These are phyloP conservation scores for Tulasnella calospora DNA, from an alignment of 768 basidiomycete species.

Conservation along the genomic window DNA sequence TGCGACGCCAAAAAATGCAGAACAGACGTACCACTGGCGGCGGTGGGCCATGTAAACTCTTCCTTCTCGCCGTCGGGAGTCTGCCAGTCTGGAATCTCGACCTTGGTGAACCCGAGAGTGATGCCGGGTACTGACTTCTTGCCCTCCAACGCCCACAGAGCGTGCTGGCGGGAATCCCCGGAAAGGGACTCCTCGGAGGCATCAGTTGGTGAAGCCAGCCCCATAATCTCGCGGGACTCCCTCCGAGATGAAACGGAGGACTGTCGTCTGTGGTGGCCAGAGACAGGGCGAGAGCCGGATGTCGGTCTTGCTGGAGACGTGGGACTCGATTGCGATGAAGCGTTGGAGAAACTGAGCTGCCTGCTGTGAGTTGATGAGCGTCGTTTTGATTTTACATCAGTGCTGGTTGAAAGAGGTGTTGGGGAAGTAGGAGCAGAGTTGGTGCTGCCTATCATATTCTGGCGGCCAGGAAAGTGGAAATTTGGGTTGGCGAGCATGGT, in stretches of 20 bases:
- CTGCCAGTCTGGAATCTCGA: slow-evolving; percentile 75
- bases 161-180: slow-evolving; percentile 73
- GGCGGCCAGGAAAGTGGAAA: slow-evolving; percentile 18
- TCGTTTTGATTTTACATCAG: background rate
- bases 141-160: slow-evolving; percentile 83
- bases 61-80: slow-evolving; percentile 54
- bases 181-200: slow-evolving; percentile 46
- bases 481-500: slow-evolving; percentile 23
- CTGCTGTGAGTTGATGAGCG: slow-evolving; percentile 17
- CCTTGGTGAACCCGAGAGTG: slow-evolving; percentile 51
- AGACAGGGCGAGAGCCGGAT: slow-evolving; percentile 17
- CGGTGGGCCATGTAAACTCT: slow-evolving; percentile 51
- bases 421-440: background rate
- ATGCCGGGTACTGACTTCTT: slow-evolving; percentile 50
- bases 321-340: background rate
- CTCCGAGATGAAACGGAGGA: slow-evolving; percentile 85
- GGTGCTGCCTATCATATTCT: slow-evolving; percentile 1
- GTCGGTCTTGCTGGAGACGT: background rate
- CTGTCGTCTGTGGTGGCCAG: slow-evolving; percentile 65
- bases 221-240: slow-evolving; percentile 91
- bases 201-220: slow-evolving; percentile 54
- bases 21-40: background rate
- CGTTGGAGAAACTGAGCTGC: slow-evolving; percentile 20
- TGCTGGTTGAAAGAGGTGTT: slow-evolving; percentile 9
- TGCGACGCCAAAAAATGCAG: background rate